phyloP scores from a whole-genome alignment of 495 filamentous ascomycete genomes.

The Melanomma pulvis-pyrius region DNA sequence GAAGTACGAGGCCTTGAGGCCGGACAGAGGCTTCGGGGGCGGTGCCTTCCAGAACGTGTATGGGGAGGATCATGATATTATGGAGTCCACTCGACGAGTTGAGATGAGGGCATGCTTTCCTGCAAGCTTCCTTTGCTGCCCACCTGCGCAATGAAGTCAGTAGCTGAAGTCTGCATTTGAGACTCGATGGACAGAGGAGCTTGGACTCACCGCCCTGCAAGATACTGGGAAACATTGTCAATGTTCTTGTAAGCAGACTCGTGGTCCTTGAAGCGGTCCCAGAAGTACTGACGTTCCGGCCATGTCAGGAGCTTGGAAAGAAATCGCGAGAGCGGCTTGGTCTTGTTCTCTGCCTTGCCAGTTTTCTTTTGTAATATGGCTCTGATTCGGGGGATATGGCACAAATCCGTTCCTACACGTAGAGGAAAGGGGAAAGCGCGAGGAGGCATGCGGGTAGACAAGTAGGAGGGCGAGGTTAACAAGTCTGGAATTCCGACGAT shows the following conservation, averaged over 20 bases:
- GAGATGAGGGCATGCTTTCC: constrained; percentile 27
- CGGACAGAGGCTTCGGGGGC: background rate
- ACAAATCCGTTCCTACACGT: constrained; percentile 27
- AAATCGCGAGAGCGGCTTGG: constrained; percentile 13
- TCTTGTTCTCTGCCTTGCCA: background rate
- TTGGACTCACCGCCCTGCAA: constrained; percentile 26
- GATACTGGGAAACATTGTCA: constrained; percentile 8
- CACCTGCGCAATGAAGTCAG: constrained; percentile 18
- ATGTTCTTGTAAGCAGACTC: constrained; percentile 7
- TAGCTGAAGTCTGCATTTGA: background rate
- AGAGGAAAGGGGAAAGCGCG: constrained; percentile 24
- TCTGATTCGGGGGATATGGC: constrained; percentile 16
- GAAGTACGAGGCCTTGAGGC: constrained; percentile 24
- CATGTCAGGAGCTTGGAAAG: constrained; percentile 26
- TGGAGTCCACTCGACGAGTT: constrained; percentile 13
- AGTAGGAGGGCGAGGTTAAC: too few species aligned
- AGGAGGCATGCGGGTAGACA: constrained; percentile 32
- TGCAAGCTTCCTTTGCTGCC: constrained; percentile 35
- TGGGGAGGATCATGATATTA: constrained; percentile 26
- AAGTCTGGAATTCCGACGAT: too few species aligned
- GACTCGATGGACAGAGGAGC: background rate
- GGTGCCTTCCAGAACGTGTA: background rate
- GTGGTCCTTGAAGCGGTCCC: constrained; percentile 20
- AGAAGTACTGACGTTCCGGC: constrained; percentile 32
- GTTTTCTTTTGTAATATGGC: background rate